These are phyloP conservation scores for Cyberlindnera euphorbiae DNA, from an alignment of 805 yeast genomes.

Conservation along the genomic window DNA sequence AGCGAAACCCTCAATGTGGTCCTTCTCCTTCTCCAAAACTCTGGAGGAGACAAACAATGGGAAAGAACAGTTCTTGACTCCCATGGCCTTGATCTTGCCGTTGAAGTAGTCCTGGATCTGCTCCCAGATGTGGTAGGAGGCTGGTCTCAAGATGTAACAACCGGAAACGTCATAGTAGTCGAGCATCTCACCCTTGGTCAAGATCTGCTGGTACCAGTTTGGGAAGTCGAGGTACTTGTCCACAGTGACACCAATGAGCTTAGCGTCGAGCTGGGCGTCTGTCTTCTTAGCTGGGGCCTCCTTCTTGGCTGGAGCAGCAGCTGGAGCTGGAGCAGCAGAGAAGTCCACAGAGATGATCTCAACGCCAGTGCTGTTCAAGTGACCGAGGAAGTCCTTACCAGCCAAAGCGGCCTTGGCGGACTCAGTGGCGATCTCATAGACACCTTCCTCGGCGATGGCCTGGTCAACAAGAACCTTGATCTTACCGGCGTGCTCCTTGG, in stretches of 20 bases:
- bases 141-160: constrained; percentile 95
- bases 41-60: constrained; percentile 96
- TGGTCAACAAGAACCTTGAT: constrained; percentile 59
- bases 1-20: constrained; percentile 98
- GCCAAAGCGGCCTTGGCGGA: constrained; percentile 46
- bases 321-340: constrained; percentile 34
- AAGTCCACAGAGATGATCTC: constrained; percentile 53
- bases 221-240: constrained; percentile 91
- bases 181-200: constrained; percentile 96
- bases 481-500: constrained; percentile 46
- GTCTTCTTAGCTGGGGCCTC: constrained; percentile 26
- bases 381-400: constrained; percentile 43
- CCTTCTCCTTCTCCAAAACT: constrained; percentile 96
- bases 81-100: constrained; percentile 71
- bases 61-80: constrained; percentile 93
- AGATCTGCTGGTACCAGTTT: constrained; percentile 95
- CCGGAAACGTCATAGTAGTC: constrained; percentile 99
- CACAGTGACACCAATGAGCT: constrained; percentile 92
- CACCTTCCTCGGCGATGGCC: constrained; percentile 26
- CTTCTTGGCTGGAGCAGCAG: constrained; percentile 23
- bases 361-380: constrained; percentile 45
- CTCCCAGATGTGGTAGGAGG: constrained; percentile 94
- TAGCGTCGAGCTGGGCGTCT: constrained; percentile 69
- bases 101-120: constrained; percentile 85
- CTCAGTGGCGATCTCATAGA: constrained; percentile 43